A percentile compares a stretch with the other conserved stretches of the same genome.
Evolutionary conservation across 257 asterid species (phyloP).

Genomic region (Solanum commersonii): DNA sequence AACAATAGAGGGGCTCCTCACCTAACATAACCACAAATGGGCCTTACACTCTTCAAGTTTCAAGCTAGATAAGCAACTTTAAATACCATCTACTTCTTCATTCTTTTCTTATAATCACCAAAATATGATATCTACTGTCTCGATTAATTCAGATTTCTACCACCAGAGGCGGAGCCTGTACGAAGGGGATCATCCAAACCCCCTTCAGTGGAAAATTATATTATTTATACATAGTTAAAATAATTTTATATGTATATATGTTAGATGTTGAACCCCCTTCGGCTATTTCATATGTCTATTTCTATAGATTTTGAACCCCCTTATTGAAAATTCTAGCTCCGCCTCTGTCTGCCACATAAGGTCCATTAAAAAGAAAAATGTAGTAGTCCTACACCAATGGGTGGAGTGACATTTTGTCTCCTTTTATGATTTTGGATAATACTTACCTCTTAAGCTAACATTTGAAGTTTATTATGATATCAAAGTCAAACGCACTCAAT

Average conservation of each 20-base stretch:
- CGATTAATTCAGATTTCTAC: background rate
- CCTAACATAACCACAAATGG: background rate
- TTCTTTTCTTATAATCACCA: background rate
- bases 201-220: too few relatives aligned
- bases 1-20: background rate
- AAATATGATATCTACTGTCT: rapidly evolving
- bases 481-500: background rate
- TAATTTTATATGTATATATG: too few relatives aligned
- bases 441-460: background rate
- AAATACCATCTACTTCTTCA: background rate
- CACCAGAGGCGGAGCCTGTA: too few relatives aligned
- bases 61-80: background rate
- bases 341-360: background rate
- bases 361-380: background rate
- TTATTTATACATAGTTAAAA: too few relatives aligned
- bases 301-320: too few relatives aligned
- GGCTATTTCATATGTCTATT: too few relatives aligned
- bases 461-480: background rate
- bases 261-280: too few relatives aligned
- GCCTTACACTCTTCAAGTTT: background rate
- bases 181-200: too few relatives aligned
- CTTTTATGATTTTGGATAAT: background rate
- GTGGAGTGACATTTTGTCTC: background rate
- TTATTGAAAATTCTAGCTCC: too few relatives aligned
- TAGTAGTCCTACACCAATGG: background rate